A percentile compares a stretch with the other conserved stretches of the same genome.
Evolutionary conservation across 805 yeast genomes (phyloP).

Genomic region (Komagataella ulmi): DNA sequence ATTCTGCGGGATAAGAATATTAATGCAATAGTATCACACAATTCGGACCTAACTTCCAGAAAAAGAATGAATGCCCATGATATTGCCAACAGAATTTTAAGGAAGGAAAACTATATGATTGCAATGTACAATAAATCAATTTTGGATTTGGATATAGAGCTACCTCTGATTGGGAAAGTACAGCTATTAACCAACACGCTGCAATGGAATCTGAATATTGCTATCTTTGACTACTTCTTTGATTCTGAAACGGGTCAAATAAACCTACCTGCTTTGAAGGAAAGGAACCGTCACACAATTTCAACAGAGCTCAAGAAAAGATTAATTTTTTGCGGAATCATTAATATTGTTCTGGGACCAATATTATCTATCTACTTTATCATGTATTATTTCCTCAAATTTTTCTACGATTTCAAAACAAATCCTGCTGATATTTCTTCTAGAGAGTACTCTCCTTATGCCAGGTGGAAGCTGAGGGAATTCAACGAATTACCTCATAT

Average conservation of each 20-base stretch:
- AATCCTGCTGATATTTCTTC: constrained; percentile 76
- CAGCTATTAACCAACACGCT: constrained; percentile 64
- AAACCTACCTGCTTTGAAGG: constrained; percentile 56
- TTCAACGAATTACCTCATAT: constrained; percentile 87
- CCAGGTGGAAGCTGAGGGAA: constrained; percentile 92
- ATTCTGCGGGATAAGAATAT: constrained; percentile 71
- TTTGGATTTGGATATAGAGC: constrained; percentile 47
- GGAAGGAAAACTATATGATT: constrained; percentile 87
- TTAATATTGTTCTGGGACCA: constrained; percentile 77
- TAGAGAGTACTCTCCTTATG: constrained; percentile 85
- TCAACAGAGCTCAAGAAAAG: constrained; percentile 63
- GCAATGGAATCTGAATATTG: constrained; percentile 89
- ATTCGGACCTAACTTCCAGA: constrained; percentile 51
- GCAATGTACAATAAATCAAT: constrained; percentile 76
- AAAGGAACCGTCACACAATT: constrained; percentile 50
- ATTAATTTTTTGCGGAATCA: constrained; percentile 76
- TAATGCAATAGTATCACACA: constrained; percentile 50
- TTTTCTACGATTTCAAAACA: constrained; percentile 84
- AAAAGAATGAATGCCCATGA: constrained; percentile 81
- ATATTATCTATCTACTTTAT: constrained; percentile 75
- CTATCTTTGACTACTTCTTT: constrained; percentile 78
- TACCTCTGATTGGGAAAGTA: constrained; percentile 7
- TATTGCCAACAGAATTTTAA: constrained; percentile 90
- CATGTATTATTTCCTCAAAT: constrained; percentile 72
- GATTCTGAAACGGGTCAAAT: constrained; percentile 66